Evolutionary conservation across 192 early-diverging fungal genomes (phyloP).

Genomic region (Backusella circina): DNA sequence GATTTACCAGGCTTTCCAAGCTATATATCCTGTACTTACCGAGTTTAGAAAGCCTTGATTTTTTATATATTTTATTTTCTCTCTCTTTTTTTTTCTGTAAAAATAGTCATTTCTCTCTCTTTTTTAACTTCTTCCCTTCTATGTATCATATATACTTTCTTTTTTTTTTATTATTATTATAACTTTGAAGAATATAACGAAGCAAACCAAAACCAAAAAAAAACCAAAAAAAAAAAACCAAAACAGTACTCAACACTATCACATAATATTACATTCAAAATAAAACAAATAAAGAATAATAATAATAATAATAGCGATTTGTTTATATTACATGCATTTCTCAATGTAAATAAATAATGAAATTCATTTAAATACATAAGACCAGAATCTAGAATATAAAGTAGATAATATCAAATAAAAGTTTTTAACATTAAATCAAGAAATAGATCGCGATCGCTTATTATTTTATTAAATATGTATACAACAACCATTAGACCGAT

Average conservation of each 20-base stretch:
- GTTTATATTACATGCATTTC: not conserved
- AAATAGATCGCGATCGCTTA: not conserved
- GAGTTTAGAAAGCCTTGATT: slow-evolving; percentile 77
- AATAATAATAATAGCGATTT: not conserved
- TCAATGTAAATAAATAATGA: not conserved
- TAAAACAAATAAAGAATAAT: not conserved
- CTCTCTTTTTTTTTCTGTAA: too few relatives aligned
- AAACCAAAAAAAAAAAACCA: not conserved
- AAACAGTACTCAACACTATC: not conserved
- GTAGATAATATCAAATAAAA: not conserved
- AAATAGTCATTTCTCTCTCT: slow-evolving; percentile 6
- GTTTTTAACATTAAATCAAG: not conserved
- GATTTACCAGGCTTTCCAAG: slow-evolving; percentile 97
- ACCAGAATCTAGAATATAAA: too few relatives aligned
- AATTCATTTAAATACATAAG: not conserved
- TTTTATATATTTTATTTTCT: not conserved
- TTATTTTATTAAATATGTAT: not conserved
- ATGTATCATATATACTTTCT: not conserved
- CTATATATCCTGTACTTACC: slow-evolving; percentile 95
- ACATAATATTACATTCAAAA: not conserved
- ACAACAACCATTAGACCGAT: not conserved
- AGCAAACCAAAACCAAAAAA: not conserved
- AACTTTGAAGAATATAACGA: not conserved
- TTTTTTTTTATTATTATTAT: not conserved
- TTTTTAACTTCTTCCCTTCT: not conserved